These are phyloP conservation scores for Escallonia herrerae DNA, from an alignment of 129 eudicot species.

Conservation along the genomic window DNA sequence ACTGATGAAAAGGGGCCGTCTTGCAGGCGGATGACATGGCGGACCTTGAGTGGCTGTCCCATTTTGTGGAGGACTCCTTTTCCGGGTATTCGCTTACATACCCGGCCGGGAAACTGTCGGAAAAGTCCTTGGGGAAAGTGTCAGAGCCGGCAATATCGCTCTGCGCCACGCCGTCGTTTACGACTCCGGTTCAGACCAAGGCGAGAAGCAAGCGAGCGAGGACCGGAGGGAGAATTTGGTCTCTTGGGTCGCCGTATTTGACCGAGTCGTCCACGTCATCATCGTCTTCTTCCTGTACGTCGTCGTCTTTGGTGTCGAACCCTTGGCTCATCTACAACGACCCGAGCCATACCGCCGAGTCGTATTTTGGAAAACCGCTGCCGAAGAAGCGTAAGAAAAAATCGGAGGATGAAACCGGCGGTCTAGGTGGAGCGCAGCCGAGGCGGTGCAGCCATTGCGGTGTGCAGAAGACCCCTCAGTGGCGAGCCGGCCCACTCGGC, in stretches of 20 bases:
- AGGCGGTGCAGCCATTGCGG: slow-evolving; percentile 66
- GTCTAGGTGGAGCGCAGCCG: slow-evolving; percentile 27
- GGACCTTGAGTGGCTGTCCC: slow-evolving; percentile 69
- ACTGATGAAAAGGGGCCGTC: neutral
- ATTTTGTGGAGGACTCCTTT: slow-evolving; percentile 66
- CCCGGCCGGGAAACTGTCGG: slow-evolving; percentile 28
- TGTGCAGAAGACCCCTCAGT: slow-evolving; percentile 89
- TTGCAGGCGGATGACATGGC: slow-evolving; percentile 65
- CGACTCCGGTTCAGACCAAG: slow-evolving; percentile 58
- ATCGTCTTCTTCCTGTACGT: slow-evolving; percentile 35
- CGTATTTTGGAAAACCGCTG: slow-evolving; percentile 40
- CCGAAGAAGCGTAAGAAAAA: slow-evolving; percentile 27
- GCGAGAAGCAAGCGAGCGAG: slow-evolving; percentile 62
- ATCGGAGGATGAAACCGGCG: slow-evolving; percentile 17
- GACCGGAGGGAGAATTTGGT: slow-evolving; percentile 55
- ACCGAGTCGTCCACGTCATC: slow-evolving; percentile 44
- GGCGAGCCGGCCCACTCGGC: slow-evolving; percentile 93
- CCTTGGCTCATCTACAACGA: slow-evolving; percentile 24
- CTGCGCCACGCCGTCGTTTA: slow-evolving; percentile 22
- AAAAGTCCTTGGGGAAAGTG: slow-evolving; percentile 12
- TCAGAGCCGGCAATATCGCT: slow-evolving; percentile 19
- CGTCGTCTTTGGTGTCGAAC: slow-evolving; percentile 19
- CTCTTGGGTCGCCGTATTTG: slow-evolving; percentile 35
- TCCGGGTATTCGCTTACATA: slow-evolving; percentile 35
- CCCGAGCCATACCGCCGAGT: slow-evolving; percentile 39